Evolutionary conservation across 169 alveolate genomes (phyloP), one percentile per base, ranked within the genome.

Genomic region (Cryptosporidium baileyi): DNA sequence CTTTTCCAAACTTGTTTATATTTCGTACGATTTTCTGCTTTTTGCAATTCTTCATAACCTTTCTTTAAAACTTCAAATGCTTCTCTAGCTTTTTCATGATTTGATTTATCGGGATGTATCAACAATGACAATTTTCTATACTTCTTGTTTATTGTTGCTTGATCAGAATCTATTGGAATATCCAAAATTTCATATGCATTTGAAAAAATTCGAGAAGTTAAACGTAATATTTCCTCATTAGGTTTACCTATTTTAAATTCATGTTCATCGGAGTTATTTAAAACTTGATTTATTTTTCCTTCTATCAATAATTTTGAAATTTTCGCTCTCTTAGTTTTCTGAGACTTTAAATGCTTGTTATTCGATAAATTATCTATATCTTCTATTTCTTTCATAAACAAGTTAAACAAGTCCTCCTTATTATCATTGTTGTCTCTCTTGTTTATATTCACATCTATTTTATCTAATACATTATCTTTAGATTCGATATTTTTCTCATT

Each of bases 101-200:
- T 90, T 85, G 96, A 92, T 63, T 95, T 95, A 90, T 95, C 98
- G 4, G 98, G 98, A 79, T 95, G 98, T 54, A 95, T 94, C 60
- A 92, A 80, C 24, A 94, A 80, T 13, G 97, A 92, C 30, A 93
- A 74, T 60, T 88, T 89, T 60, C 93, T 49, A 60, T 90, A 92
- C 80, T 63, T 67, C 63, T 67, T 88, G 57, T 81, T 67, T 0
- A 91, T 80, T 60, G 81, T 91, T 15, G 82, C 90, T 36, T 91
- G 91, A 17, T 89, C 80, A 32, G 93, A 74, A 19, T 91, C 91
- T 38, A 89, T 89, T 0, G 93, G 81, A 7, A 92, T 54, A 22
- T 74, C 65, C 47, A 92, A 49, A n/a, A 91, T 80, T 38, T 91
- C 91, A 63, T 67, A 92, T 30, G 94, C 82, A 54, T 90, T 89